These are phyloP conservation scores for Boletus tylopilopsis DNA, from an alignment of 768 basidiomycete genomes.

Conservation along the genomic window DNA sequence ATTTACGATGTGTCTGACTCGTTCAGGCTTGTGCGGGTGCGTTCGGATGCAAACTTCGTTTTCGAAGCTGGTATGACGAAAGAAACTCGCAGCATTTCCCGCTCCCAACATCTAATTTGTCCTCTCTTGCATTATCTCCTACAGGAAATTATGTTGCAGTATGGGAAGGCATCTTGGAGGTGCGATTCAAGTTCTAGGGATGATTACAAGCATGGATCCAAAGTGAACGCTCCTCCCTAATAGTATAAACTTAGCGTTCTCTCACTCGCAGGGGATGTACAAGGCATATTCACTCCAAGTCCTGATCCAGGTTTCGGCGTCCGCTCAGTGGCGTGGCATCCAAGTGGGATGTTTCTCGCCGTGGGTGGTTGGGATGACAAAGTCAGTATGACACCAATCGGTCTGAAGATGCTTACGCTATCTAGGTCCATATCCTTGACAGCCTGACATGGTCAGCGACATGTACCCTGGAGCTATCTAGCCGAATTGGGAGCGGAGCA, in stretches of 20 bases:
- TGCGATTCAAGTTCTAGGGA: conserved; percentile 29
- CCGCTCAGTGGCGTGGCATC: conserved; percentile 79
- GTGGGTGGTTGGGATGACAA: conserved; percentile 90
- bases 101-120: conserved; percentile 66
- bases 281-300: conserved; percentile 66
- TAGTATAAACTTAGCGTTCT: conserved; percentile 78
- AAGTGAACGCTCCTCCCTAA: neutral
- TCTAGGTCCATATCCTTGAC: conserved; percentile 72
- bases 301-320: conserved; percentile 85
- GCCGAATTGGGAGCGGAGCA: conserved; percentile 50
- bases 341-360: conserved; percentile 75
- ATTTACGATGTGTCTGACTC: conserved; percentile 73
- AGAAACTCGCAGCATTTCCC: conserved; percentile 67
- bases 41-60: neutral
- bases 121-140: conserved; percentile 73
- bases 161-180: conserved; percentile 87
- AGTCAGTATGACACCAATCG: conserved; percentile 35
- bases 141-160: conserved; percentile 70
- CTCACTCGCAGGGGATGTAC: conserved; percentile 58
- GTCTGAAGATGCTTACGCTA: conserved; percentile 1
- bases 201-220: neutral
- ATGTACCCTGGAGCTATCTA: conserved; percentile 57
- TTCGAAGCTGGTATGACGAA: conserved; percentile 18
- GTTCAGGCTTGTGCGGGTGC: conserved; percentile 71
- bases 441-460: conserved; percentile 71